Evolutionary conservation across 1,139 yeast species (phyloP).

Genomic region (Pichia sp.): DNA sequence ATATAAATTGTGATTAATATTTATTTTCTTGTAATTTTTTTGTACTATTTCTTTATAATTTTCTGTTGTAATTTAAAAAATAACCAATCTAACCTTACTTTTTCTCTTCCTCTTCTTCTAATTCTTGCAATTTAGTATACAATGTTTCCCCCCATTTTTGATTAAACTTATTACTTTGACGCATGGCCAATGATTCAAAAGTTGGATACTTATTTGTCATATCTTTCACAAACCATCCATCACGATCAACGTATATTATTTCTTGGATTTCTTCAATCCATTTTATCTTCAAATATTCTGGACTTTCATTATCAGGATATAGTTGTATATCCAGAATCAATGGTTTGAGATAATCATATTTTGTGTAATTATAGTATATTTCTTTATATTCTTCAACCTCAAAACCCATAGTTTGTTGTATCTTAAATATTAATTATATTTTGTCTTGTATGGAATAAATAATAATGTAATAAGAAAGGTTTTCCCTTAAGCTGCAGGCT

Average conservation of each 20-base stretch:
- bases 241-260: slow-evolving; percentile 13
- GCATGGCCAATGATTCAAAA: slow-evolving; percentile 24
- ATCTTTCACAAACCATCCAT: slow-evolving; percentile 23
- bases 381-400: slow-evolving; percentile 1
- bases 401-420: background rate
- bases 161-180: slow-evolving; percentile 18
- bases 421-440: no score
- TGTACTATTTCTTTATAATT: background rate
- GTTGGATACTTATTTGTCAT: slow-evolving; percentile 19
- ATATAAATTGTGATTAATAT: slow-evolving; percentile 24
- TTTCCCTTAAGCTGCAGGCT: no score
- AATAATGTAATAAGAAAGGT: background rate
- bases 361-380: slow-evolving; percentile 6
- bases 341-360: slow-evolving; percentile 5
- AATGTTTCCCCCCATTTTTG: slow-evolving; percentile 18
- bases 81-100: background rate
- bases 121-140: slow-evolving; percentile 10
- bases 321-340: slow-evolving; percentile 4
- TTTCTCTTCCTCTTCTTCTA: slow-evolving; percentile 4
- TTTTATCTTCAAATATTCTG: slow-evolving; percentile 1
- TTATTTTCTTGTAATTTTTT: background rate
- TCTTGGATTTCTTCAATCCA: slow-evolving; percentile 9
- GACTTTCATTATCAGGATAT: background rate
- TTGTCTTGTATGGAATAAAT: no score
- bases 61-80: background rate